Evolutionary conservation across 306 rosid genomes (phyloP).

Genomic region (Quillaja saponaria): DNA sequence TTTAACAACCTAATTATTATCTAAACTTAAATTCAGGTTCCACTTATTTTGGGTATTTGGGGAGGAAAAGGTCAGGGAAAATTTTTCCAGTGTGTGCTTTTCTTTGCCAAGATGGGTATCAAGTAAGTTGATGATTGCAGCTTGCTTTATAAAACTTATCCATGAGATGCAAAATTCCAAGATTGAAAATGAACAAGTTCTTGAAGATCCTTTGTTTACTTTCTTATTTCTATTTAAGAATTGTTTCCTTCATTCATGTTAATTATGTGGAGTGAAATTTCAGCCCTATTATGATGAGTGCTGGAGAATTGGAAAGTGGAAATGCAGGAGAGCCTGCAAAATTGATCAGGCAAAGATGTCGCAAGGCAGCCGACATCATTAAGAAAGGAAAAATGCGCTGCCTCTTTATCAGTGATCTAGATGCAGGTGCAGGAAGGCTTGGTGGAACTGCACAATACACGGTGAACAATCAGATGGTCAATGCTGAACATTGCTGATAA

Average conservation of each 20-base stretch:
- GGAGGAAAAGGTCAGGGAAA: too few relatives aligned
- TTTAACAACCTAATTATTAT: too few relatives aligned
- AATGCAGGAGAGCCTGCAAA: conserved; percentile 59
- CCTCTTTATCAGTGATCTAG: conserved; percentile 60
- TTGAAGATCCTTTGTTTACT: too few relatives aligned
- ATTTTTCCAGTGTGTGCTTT: conserved; percentile 59
- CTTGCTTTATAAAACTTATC: too few relatives aligned
- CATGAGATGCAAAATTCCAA: too few relatives aligned
- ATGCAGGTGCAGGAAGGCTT: conserved; percentile 61
- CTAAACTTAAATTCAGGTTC: too few relatives aligned
- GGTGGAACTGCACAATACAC: conserved; percentile 67
- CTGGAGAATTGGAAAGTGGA: conserved; percentile 54
- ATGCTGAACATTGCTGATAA: too few relatives aligned
- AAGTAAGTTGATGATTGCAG: conserved; percentile 37
- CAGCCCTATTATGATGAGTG: conserved; percentile 63
- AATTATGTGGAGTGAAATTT: too few relatives aligned
- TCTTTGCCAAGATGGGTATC: conserved; percentile 56
- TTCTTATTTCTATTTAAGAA: too few relatives aligned
- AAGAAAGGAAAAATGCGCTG: conserved; percentile 58
- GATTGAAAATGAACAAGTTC: too few relatives aligned
- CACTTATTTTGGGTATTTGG: conserved; percentile 2
- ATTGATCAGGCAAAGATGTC: conserved; percentile 48
- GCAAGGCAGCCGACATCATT: conserved; percentile 52
- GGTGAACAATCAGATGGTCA: conserved; percentile 66
- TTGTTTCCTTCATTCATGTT: too few relatives aligned